Conservation (phyloP, 768 basidiomycete genomes). For the Zangia roseola region DNA sequence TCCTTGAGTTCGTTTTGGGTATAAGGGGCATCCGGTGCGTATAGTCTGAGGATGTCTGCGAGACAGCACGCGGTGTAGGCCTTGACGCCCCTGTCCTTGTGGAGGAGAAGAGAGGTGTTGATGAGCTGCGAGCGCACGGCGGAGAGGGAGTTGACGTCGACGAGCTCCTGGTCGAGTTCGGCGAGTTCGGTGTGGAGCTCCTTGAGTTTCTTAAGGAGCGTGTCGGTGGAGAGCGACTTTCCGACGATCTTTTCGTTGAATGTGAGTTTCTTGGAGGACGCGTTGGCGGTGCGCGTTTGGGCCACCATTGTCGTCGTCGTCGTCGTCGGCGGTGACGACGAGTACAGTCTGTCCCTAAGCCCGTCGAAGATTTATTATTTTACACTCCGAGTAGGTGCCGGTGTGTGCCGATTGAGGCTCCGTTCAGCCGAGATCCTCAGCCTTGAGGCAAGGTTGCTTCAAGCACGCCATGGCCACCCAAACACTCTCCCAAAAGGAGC, state of each 20-base stretch:
- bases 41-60: slow-evolving; percentile 89
- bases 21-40: slow-evolving; percentile 97
- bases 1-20: slow-evolving; percentile 85
- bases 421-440: neutral
- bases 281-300: slow-evolving; percentile 60
- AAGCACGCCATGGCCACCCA: slow-evolving; percentile 21
- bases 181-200: slow-evolving; percentile 73
- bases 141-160: slow-evolving; percentile 72
- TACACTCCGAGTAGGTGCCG: slow-evolving; percentile 1
- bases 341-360: neutral
- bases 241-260: slow-evolving; percentile 84
- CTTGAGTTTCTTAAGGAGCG: slow-evolving; percentile 83
- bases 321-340: slow-evolving; percentile 1
- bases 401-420: neutral
- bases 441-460: too few species aligned
- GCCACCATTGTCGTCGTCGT: slow-evolving; percentile 60
- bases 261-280: slow-evolving; percentile 57
- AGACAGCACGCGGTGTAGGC: slow-evolving; percentile 93
- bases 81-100: slow-evolving; percentile 96
- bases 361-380: slow-evolving; percentile 7
- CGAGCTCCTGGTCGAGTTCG: slow-evolving; percentile 81
- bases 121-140: slow-evolving; percentile 78
- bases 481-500: slow-evolving; percentile 76
- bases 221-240: slow-evolving; percentile 77
- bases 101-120: slow-evolving; percentile 74